Evolutionary conservation across 352 stramenopile species (phyloP).

Genomic region (Phytopythium ostracodes): DNA sequence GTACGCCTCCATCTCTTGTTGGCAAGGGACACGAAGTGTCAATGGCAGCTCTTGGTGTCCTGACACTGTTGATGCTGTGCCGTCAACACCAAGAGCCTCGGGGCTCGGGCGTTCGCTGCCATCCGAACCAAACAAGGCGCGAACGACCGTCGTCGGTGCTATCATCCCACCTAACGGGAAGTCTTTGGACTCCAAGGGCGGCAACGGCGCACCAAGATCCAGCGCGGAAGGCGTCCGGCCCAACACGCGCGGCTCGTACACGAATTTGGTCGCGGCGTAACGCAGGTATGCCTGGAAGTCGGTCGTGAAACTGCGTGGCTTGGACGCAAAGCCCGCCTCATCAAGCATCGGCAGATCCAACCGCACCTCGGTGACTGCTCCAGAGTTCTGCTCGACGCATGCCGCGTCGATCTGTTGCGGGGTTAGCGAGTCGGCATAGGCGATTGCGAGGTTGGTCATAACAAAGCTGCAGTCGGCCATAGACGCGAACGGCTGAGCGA

Average conservation of each 20-base stretch:
- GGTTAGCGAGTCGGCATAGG: slow-evolving; percentile 21
- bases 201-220: background rate
- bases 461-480: slow-evolving; percentile 20
- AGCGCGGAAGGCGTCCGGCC: slow-evolving; percentile 10
- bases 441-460: slow-evolving; percentile 18
- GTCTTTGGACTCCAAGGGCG: background rate
- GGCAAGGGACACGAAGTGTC: slow-evolving; percentile 21
- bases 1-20: slow-evolving; percentile 23
- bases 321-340: slow-evolving; percentile 17
- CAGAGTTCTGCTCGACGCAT: slow-evolving; percentile 13
- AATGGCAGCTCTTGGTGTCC: background rate
- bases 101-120: background rate
- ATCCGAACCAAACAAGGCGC: slow-evolving; percentile 20
- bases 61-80: background rate
- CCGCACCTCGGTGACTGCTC: slow-evolving; percentile 12
- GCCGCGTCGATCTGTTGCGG: slow-evolving; percentile 13
- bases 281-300: slow-evolving; percentile 50
- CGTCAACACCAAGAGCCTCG: slow-evolving; percentile 2
- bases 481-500: slow-evolving; percentile 39
- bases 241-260: slow-evolving; percentile 40
- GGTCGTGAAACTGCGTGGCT: slow-evolving; percentile 19
- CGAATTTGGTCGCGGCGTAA: slow-evolving; percentile 51
- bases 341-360: slow-evolving; percentile 32
- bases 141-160: slow-evolving; percentile 14
- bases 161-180: slow-evolving; percentile 25